A percentile compares a stretch with the other conserved stretches of the same genome.
Conservation (phyloP, 768 basidiomycete genomes). For the Candolleomyces aberdarensis region DNA sequence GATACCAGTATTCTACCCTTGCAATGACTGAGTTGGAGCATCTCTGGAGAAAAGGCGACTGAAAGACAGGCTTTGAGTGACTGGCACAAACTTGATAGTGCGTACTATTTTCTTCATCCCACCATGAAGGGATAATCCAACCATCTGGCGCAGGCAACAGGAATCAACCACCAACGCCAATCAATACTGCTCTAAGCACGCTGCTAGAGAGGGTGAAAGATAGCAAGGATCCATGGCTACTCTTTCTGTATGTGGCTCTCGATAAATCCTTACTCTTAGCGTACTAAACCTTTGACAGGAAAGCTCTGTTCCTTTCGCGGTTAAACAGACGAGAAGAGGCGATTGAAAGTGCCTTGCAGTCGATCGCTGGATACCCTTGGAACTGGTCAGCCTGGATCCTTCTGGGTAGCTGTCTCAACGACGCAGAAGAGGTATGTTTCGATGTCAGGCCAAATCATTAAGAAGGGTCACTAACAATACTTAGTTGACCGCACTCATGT, state of each 20-base stretch:
- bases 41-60: slow-evolving; percentile 51
- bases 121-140: background rate
- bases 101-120: slow-evolving; percentile 20
- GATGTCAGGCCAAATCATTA: background rate
- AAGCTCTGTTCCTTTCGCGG: slow-evolving; percentile 79
- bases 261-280: slow-evolving; percentile 5
- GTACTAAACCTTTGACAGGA: slow-evolving; percentile 40
- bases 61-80: slow-evolving; percentile 81
- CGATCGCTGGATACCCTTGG: slow-evolving; percentile 79
- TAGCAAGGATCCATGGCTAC: slow-evolving; percentile 72
- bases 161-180: slow-evolving; percentile 63
- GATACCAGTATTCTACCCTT: background rate
- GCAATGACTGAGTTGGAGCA: background rate
- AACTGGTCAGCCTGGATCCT: slow-evolving; percentile 95
- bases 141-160: slow-evolving; percentile 49
- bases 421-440: slow-evolving; percentile 74
- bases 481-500: slow-evolving; percentile 48
- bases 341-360: slow-evolving; percentile 73
- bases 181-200: slow-evolving; percentile 54
- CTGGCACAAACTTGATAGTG: slow-evolving; percentile 82
- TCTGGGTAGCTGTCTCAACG: slow-evolving; percentile 73
- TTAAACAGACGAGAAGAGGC: slow-evolving; percentile 81
- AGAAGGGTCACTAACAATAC: slow-evolving; percentile 8
- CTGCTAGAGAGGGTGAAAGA: slow-evolving; percentile 59
- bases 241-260: slow-evolving; percentile 66